Evolutionary conservation across 2,329 filamentous ascomycete genomes (phyloP), one percentile per base, ranked within the genome.

Genomic region (Coccinonectria pachysandricola): DNA sequence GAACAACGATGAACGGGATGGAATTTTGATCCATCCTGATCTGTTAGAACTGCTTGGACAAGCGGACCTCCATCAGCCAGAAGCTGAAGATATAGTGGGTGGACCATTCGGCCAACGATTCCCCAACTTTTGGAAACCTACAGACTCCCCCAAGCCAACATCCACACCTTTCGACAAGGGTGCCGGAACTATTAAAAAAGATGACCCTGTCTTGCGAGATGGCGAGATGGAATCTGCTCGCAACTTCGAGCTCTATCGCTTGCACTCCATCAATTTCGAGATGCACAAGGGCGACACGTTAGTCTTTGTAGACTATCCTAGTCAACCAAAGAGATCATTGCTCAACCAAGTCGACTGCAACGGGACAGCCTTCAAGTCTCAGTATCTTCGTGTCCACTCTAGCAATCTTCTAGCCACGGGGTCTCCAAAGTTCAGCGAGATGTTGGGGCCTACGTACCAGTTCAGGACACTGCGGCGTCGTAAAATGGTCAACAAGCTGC

Each of bases 381-480:
- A 60, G 16, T 30, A 46, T 12, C 50, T 69, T 28, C 56, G 54
- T 3, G 60, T 70, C 28, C 51, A 59, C 30, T 68, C 65, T 2
- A 41, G 56, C 3, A 65, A 59, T 21, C 52, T 74, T 4, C 47
- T 60, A 5, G 52, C 46, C 1, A 64, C 64, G 5, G 57, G 54
- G 1, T 72, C 68, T 0, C 40, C 50, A 12, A 59, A 61, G 21
- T 68, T 74, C 27, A 39, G 42, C n/a, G 49, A 56, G 3, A 55
- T 65, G 45, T 49, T 72, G 3, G 48, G 46, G 8, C 56, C 60
- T 1, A 49, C 51, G 6, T 52, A 53, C 7, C 62, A 67, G 37
- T 54, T 51, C 13, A 55, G 55, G 5, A 41, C 53, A 10, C 48
- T 44, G 19, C 52, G 61, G 12, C 56, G 54, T 9, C 53, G 53